These are phyloP conservation scores for Tolypocladium endophyticum DNA, from an alignment of 2,329 filamentous ascomycete genomes.

Conservation along the genomic window DNA sequence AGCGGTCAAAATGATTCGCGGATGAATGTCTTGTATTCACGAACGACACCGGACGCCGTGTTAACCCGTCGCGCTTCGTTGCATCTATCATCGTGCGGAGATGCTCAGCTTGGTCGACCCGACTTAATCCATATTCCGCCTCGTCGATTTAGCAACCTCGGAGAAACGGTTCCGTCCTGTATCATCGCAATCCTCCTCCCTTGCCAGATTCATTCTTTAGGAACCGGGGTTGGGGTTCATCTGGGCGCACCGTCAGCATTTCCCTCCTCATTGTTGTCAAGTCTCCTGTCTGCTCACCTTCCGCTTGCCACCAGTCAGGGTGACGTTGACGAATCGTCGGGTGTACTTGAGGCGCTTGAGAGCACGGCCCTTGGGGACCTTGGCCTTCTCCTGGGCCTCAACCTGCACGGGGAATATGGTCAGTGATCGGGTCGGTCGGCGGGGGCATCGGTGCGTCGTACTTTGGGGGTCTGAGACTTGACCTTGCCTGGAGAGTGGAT, in stretches of 20 bases:
- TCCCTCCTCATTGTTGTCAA: background rate
- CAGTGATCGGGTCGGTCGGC: conserved; percentile 18
- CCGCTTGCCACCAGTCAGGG: conserved; percentile 94
- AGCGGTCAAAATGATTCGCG: conserved; percentile 5
- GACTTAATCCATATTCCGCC: conserved; percentile 24
- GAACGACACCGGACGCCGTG: conserved; percentile 31
- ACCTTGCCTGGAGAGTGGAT: conserved; percentile 78
- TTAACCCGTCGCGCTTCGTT: conserved; percentile 26
- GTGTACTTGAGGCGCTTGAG: conserved; percentile 97
- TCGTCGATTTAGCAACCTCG: conserved; percentile 19
- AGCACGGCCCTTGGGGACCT: conserved; percentile 92
- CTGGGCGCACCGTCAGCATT: conserved; percentile 30
- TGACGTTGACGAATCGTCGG: conserved; percentile 96
- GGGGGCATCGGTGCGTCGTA: conserved; percentile 33
- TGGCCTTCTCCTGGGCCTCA: conserved; percentile 89
- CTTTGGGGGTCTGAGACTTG: conserved; percentile 92
- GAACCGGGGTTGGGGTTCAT: conserved; percentile 82
- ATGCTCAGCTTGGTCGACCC: conserved; percentile 25
- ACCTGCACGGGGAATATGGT: conserved; percentile 41
- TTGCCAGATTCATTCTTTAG: conserved; percentile 31
- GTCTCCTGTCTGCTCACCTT: conserved; percentile 52
- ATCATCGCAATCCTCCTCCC: conserved; percentile 16
- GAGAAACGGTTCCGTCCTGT: conserved; percentile 20
- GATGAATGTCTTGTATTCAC: conserved; percentile 28
- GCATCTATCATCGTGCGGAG: conserved; percentile 19